Percentiles rank a stretch among this genome's conserved stretches.
Conservation (phyloP, 192 early-diverging fungal species). For the Thoreauomyces humboldtii region DNA sequence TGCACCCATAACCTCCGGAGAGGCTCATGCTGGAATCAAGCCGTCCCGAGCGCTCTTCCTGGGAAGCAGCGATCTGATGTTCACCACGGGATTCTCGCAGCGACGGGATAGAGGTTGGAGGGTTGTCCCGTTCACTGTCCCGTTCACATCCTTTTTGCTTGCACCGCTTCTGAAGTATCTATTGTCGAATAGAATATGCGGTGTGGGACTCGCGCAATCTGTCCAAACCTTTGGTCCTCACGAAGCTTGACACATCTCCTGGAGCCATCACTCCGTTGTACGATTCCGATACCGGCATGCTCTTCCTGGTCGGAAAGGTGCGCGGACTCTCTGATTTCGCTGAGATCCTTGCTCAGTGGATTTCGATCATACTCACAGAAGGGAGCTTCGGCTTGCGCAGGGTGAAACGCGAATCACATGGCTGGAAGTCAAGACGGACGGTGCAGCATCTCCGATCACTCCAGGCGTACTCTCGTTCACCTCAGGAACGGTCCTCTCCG, state of each 20-base stretch:
- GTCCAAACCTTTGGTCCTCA: constrained; percentile 53
- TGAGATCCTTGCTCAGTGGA: no score
- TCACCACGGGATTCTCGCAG: constrained; percentile 70
- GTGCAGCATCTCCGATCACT: constrained; percentile 34
- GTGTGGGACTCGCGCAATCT: constrained; percentile 76
- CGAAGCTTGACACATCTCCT: constrained; percentile 64
- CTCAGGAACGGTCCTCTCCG: constrained; percentile 42
- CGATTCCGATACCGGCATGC: constrained; percentile 76
- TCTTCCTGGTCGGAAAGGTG: constrained; percentile 64
- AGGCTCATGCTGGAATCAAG: constrained; percentile 63
- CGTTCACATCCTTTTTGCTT: background rate
- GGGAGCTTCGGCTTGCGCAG: no score
- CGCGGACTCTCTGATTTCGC: no score
- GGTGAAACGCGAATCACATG: constrained; percentile 72
- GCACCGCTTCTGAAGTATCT: background rate
- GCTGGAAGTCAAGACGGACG: constrained; percentile 51
- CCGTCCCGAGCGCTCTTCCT: constrained; percentile 68
- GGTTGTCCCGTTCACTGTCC: no score
- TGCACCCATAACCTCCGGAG: constrained; percentile 28
- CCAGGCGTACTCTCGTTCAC: constrained; percentile 47
- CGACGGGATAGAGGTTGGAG: constrained; percentile 20
- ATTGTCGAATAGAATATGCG: constrained; percentile 63
- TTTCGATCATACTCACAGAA: no score
- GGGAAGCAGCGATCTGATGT: constrained; percentile 58
- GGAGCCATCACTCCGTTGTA: constrained; percentile 72